A percentile compares a stretch with the other conserved stretches of the same genome.
phyloP scores from a whole-genome alignment of 345 rosid species.

The Eucalyptus curtisii region DNA sequence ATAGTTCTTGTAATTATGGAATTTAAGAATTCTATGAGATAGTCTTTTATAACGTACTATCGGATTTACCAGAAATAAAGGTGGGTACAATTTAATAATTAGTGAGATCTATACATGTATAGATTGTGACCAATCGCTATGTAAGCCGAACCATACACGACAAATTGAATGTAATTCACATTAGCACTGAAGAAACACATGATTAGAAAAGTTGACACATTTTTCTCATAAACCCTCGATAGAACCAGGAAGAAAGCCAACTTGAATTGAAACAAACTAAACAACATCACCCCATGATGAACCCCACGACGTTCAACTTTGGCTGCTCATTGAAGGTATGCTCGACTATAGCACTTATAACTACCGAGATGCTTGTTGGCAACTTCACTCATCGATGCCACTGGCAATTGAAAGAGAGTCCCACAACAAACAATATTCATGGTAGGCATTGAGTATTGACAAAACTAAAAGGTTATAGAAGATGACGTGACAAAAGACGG shows the following conservation, averaged over 20 bases:
- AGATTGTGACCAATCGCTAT: background rate
- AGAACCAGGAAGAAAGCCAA: rapidly evolving
- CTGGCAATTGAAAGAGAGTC: background rate
- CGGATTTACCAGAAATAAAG: background rate
- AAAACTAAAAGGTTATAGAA: background rate
- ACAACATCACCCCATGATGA: background rate
- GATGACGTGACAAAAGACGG: background rate
- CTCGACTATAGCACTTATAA: background rate
- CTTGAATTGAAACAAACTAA: background rate
- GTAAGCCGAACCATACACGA: background rate
- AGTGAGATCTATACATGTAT: background rate
- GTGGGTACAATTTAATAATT: background rate
- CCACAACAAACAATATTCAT: background rate
- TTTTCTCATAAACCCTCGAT: background rate
- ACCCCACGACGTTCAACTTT: background rate
- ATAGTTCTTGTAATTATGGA: background rate
- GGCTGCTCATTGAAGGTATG: background rate
- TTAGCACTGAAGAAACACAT: background rate
- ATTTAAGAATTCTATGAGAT: background rate
- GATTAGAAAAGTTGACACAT: background rate
- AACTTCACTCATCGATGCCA: background rate
- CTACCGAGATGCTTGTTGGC: background rate
- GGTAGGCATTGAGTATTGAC: background rate
- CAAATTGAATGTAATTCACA: background rate
- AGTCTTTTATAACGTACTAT: background rate